Percentiles rank a stretch among this genome's conserved stretches.
Conservation (phyloP, 2,329 filamentous ascomycete species). For the Calonectria hongkongensis region DNA sequence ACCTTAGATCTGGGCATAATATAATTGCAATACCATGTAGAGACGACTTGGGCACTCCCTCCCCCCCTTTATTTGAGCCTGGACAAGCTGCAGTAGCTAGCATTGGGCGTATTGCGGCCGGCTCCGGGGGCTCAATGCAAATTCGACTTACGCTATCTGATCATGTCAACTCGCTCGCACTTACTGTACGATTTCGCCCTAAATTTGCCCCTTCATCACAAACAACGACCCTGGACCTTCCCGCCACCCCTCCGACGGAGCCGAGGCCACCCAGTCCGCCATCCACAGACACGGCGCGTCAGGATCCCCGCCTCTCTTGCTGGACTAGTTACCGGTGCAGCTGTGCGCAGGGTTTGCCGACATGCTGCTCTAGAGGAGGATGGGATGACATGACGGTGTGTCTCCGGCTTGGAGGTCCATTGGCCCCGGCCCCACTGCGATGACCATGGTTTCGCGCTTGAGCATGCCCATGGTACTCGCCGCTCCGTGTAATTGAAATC, state of each 20-base stretch:
- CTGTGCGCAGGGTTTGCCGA: conserved; percentile 48
- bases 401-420: conserved; percentile 41
- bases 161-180: conserved; percentile 50
- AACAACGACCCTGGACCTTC: conserved; percentile 54
- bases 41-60: not conserved
- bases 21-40: conserved; percentile 10
- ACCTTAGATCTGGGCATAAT: conserved; percentile 45
- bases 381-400: conserved; percentile 48
- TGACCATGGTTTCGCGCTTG: conserved; percentile 51
- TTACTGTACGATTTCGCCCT: conserved; percentile 47
- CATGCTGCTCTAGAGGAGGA: conserved; percentile 39
- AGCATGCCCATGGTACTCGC: conserved; percentile 41
- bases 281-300: conserved; percentile 41
- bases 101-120: conserved; percentile 40
- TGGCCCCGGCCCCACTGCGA: conserved; percentile 44
- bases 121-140: conserved; percentile 44
- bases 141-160: conserved; percentile 51
- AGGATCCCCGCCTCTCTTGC: conserved; percentile 50
- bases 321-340: conserved; percentile 46
- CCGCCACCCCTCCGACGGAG: conserved; percentile 56
- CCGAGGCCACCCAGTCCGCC: conserved; percentile 53
- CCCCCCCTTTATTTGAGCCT: conserved; percentile 10
- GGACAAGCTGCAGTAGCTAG: conserved; percentile 31
- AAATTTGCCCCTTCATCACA: conserved; percentile 53
- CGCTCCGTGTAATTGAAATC: conserved; percentile 47